Base-by-base conservation (phyloP, 257 asterid species). In the Verbascum thapsus region DNA sequence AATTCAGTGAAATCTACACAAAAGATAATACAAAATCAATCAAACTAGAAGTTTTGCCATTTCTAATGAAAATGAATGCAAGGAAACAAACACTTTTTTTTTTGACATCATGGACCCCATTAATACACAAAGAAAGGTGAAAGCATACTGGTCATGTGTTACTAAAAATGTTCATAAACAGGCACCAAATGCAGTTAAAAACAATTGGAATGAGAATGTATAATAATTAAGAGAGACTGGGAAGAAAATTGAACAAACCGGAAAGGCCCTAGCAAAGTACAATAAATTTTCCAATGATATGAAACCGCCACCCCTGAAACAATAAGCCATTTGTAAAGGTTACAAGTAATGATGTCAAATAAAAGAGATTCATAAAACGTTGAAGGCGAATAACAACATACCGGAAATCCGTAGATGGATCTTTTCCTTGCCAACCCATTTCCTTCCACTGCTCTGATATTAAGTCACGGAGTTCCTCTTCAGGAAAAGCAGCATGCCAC, bases 341-440 rank as follows among this genome's bases (percentile, higher is more conserved):
- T 51, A 43, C 26, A 50, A 68, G 38, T 37, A 10, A 7, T 58
- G 56, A 37, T 51, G n/a, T 32, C 2, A 30, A 35, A 44, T 43
- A 53, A 51, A 57, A 61, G 53, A 59, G 52, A n/a, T 59, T 43
- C 19, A 10, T 45, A 48, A 41, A 63, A n/a, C n/a, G n/a, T n/a
- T n/a, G n/a, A 26, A 37, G 35, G 35, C 47, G 58, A 62, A 34
- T 5, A 70, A 58, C 63, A 58, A 55, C 42, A 45, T 76, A 88
- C 99, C 99, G 82, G 69, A 94, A 94, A 83, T 94, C 99, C 43
- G 99, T 94, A 43, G 99, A 82, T 19, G 99, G 99, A 77, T 94
- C 99, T 84, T 94, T 94, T 53, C 99, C 99, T 74, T 94, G 99
- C 99, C 99, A 94, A 66, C 99, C 99, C 99, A 94, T 94, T 69